Evolutionary conservation across 257 asterid genomes (phyloP).

Genomic region (Hygrophila difformis): DNA sequence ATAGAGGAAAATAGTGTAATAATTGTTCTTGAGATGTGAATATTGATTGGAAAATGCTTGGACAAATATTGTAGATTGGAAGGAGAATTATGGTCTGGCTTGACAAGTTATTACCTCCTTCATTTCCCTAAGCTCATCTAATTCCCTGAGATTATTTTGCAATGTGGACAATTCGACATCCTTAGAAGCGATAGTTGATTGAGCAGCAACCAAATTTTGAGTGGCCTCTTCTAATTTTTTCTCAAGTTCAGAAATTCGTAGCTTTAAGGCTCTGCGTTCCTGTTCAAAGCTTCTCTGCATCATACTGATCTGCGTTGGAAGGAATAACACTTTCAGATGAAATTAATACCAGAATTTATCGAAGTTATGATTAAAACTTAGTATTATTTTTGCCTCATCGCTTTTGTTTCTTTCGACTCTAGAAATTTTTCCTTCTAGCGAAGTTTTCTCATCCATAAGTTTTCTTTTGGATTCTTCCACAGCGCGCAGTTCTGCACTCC

Average conservation of each 20-base stretch:
- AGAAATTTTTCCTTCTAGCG: constrained; percentile 54
- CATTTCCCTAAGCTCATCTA: constrained; percentile 94
- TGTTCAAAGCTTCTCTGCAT: constrained; percentile 53
- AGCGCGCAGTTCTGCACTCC: constrained; percentile 55
- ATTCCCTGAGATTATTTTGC: constrained; percentile 75
- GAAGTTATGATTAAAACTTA: constrained; percentile 3
- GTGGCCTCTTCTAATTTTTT: constrained; percentile 58
- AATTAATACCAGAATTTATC: neutral
- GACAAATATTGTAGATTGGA: too few relatives aligned
- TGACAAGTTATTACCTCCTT: constrained; percentile 66
- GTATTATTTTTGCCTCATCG: constrained; percentile 41
- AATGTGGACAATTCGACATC: constrained; percentile 47
- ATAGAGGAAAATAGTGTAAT: too few relatives aligned
- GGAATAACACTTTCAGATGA: constrained; percentile 10
- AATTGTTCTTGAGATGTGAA: too few relatives aligned
- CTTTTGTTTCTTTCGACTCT: constrained; percentile 57
- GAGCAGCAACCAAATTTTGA: constrained; percentile 36
- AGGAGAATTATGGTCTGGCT: too few relatives aligned
- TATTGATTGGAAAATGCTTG: too few relatives aligned
- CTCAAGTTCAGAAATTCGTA: constrained; percentile 64
- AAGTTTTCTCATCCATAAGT: constrained; percentile 54
- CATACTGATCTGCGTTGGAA: constrained; percentile 39
- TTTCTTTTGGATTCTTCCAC: constrained; percentile 70
- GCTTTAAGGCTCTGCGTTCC: constrained; percentile 54
- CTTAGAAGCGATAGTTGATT: constrained; percentile 50